Percentiles rank a stretch among this genome's conserved stretches.
phyloP scores from a whole-genome alignment of 257 asterid species.

The Solanum arcanum region DNA sequence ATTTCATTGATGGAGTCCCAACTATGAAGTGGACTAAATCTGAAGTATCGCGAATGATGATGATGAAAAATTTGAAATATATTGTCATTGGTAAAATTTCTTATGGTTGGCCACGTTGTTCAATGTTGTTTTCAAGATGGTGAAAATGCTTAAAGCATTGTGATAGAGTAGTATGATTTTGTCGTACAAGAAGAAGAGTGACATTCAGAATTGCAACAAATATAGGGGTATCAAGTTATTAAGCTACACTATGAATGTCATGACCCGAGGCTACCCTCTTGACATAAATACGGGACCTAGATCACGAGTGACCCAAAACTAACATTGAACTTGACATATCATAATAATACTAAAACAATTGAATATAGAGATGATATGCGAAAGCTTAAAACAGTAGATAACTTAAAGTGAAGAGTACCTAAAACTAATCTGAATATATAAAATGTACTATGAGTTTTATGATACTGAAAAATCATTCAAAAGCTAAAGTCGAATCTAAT shows the following conservation, averaged over 20 bases:
- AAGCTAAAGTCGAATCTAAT: too few species aligned
- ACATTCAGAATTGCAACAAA: not conserved
- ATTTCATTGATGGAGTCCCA: not conserved
- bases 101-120: not conserved
- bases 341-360: too few species aligned
- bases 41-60: not conserved
- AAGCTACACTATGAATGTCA: not conserved
- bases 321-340: too few species aligned
- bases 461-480: too few species aligned
- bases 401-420: too few species aligned
- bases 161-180: not conserved
- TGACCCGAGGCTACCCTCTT: too few species aligned
- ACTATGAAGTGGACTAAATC: not conserved
- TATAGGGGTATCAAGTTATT: not conserved
- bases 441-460: too few species aligned
- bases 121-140: not conserved
- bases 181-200: not conserved
- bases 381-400: too few species aligned
- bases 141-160: not conserved
- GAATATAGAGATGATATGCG: too few species aligned
- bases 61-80: not conserved
- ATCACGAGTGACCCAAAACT: too few species aligned
- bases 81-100: not conserved
- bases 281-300: too few species aligned
- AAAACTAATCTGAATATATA: too few species aligned